Base-by-base conservation (phyloP, 768 basidiomycete genomes). In the Agaricus subrufescens region DNA sequence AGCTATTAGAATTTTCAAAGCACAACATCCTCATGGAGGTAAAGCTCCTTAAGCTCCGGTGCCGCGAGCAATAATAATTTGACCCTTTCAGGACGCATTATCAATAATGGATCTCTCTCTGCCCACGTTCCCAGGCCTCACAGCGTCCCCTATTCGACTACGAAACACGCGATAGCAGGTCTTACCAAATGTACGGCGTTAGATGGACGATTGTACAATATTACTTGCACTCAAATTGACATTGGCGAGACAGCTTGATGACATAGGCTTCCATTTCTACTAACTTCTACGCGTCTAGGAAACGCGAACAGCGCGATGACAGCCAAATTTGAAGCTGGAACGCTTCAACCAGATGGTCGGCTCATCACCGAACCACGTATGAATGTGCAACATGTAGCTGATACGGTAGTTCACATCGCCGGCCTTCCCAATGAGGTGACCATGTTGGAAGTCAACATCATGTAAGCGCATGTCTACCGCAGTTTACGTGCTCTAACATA, bases 91-190 rank as follows among this genome's bases (percentile, higher is more conserved):
- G 34, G 34, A 37, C 79, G 89, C 19, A 88, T 94, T 59, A 87
- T 95, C 70, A 92, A 93, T 73, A 92, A 94, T 62, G 91, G 91
- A 0, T 88, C 85, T n/a, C 73, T 91, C 25, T 79, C 86, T 1
- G 87, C 89, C 0, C 81, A 86, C 58, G 74, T 81, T 3, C 88
- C 90, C 1, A 79, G 88, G n/a, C 86, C 85, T 1, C 68, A 81
- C 61, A 74, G 80, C 1, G 67, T 67, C 25, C 76, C 90, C 0
- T 94, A 94, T 67, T 86, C 88, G 0, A 73, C 81, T 50, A 86
- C 89, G 11, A 95, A 94, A 69, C 91, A 93, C 64, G 91, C 87
- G 6, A 82, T 94, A 45, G 66, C 73, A 1, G 91, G 92, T 0
- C 70, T 94, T 3, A 91, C 91, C 10, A 90, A 87, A 67, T 81